A percentile compares a stretch with the other conserved stretches of the same genome.
phyloP scores from a whole-genome alignment of 495 filamentous ascomycete genomes.

The Trichoderma asperelloides region DNA sequence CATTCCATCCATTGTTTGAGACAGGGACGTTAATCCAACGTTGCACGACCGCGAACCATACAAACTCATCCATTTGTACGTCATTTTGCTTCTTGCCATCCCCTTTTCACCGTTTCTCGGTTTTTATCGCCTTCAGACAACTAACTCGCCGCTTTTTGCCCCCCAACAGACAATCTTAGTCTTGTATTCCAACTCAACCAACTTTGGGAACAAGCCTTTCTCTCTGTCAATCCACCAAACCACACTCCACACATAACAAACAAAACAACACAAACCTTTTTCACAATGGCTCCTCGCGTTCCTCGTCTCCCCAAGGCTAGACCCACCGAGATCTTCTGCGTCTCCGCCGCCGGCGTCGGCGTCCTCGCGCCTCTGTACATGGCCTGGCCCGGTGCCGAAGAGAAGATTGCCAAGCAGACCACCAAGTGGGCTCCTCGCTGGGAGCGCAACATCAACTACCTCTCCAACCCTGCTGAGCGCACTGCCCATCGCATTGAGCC shows the following conservation, averaged over 20 bases:
- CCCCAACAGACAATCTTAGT: not conserved
- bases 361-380: slow-evolving; percentile 41
- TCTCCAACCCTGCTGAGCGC: slow-evolving; percentile 33
- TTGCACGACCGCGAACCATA: not conserved
- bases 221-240: not conserved
- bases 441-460: slow-evolving; percentile 40
- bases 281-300: slow-evolving; percentile 39
- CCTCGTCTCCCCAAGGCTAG: slow-evolving; percentile 34
- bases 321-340: slow-evolving; percentile 30
- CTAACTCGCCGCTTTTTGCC: not conserved
- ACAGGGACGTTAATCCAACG: not conserved
- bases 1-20: not conserved
- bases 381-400: slow-evolving; percentile 36
- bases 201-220: too few species aligned
- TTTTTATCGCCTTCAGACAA: not conserved
- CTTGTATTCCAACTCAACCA: not conserved
- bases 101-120: not conserved
- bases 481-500: slow-evolving; percentile 34
- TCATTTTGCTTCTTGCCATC: not conserved
- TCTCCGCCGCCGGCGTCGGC: slow-evolving; percentile 32
- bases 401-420: slow-evolving; percentile 33
- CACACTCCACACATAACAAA: not conserved
- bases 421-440: slow-evolving; percentile 40
- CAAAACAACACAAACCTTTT: slow-evolving; percentile 7
- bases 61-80: not conserved